Conservation (phyloP, 2,329 filamentous ascomycete species). For the Stemphylium beticola region DNA sequence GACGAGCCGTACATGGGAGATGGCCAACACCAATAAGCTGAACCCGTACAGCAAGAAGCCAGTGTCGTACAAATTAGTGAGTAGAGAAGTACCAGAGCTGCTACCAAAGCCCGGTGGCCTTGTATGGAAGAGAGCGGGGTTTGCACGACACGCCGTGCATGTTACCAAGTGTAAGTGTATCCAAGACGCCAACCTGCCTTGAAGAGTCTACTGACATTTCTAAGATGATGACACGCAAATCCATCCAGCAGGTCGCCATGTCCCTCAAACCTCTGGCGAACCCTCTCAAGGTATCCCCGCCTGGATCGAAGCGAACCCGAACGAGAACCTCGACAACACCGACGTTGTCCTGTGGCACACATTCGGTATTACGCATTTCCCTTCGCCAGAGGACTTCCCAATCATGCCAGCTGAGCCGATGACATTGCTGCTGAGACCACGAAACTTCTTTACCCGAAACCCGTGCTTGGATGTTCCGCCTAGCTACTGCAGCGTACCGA, state of each 20-base stretch:
- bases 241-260: conserved; percentile 84
- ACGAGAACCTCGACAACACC: conserved; percentile 74
- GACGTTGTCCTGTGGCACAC: conserved; percentile 94
- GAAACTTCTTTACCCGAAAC: conserved; percentile 83
- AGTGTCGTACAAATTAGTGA: conserved; percentile 86
- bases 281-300: conserved; percentile 74
- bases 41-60: conserved; percentile 88
- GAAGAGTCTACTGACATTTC: conserved; percentile 10
- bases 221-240: conserved; percentile 80
- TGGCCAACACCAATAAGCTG: conserved; percentile 81
- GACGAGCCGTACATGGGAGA: conserved; percentile 87
- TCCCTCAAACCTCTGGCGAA: conserved; percentile 84
- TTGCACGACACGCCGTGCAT: conserved; percentile 84
- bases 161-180: conserved; percentile 79
- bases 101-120: conserved; percentile 81
- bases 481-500: conserved; percentile 74
- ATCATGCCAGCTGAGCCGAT: conserved; percentile 86
- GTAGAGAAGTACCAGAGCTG: conserved; percentile 78
- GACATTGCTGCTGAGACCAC: conserved; percentile 76
- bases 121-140: conserved; percentile 89
- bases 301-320: conserved; percentile 75
- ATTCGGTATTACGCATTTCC: conserved; percentile 90
- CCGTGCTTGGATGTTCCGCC: conserved; percentile 82
- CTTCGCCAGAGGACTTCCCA: conserved; percentile 87
- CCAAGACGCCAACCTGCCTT: too few relatives aligned